Base-by-base conservation (phyloP, 768 basidiomycete species). In the Brasilioporus rufonigricans region DNA sequence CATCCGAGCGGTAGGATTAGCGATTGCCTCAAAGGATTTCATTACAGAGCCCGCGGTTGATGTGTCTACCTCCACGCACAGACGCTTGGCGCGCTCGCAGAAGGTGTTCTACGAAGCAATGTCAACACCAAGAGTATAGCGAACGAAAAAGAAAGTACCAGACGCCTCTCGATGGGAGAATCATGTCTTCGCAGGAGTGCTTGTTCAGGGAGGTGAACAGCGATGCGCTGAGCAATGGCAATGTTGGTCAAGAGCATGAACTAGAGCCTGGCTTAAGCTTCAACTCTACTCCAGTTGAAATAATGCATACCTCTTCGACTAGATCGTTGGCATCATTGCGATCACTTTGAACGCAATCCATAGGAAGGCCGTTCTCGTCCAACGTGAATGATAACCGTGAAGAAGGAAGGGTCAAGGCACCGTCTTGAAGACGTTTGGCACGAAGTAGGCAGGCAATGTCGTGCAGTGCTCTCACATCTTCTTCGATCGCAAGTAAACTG, bases 141-240 rank as follows among this genome's bases (percentile, higher is more conserved):
- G 8, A 24, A 39, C 3, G 19, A 11, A 44, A 50, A 6, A 29
- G 4, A 21, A 32, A 39, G 31, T 68, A 91, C 91, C 57, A 99
- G 75, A 43, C 97, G 88, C 57, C 97, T 86, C 47, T 97, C 94
- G 52, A 98, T 80, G 2, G 97, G 97, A 26, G 77, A 82, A 68
- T 98, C 97, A 64, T 98, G 95, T 52, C 97, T 88, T 57, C 97
- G 88, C 41, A 99, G 82, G 14, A 99, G 78, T n/a, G 96, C 91
- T 70, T 98, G 97, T 69, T 99, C 97, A 26, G 97, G 94, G 24
- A 98, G 82, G 63, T 93, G 85, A 23, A 94, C 87, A 35, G 96
- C 96, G 63, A 97, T 86, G 62, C 94, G 88, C 67, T 95, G 92
- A 11, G 97, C 94, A 38, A 95, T 89, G 13, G 91, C 77, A 32